phyloP scores from a whole-genome alignment of 2,329 filamentous ascomycete genomes.

The Didymella lethalis region DNA sequence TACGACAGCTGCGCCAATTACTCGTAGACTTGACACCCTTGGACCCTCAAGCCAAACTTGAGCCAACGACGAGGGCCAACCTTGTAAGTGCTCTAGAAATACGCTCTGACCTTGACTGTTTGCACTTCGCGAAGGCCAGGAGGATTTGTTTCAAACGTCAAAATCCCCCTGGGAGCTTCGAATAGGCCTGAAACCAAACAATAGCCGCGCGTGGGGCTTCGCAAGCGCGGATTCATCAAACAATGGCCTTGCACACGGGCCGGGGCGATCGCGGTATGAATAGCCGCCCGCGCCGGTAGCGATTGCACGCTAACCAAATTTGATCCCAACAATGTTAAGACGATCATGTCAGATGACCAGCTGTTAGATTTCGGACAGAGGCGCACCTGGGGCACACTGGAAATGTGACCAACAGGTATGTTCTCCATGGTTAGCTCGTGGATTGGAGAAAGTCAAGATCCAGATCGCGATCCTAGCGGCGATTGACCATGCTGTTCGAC shows the following conservation, averaged over 20 bases:
- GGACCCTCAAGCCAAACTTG: conserved; percentile 1
- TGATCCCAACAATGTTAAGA: conserved; percentile 6
- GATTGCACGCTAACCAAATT: conserved; percentile 12
- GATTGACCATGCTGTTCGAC: conserved; percentile 2
- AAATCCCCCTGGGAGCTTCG: background rate
- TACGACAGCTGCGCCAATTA: conserved; percentile 9
- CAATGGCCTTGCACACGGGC: conserved; percentile 18
- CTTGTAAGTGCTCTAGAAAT: background rate
- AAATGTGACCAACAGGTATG: background rate
- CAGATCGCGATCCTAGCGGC: conserved; percentile 12
- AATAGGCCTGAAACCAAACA: conserved; percentile 25
- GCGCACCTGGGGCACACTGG: conserved; percentile 1
- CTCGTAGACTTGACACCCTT: conserved; percentile 5
- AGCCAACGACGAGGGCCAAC: background rate
- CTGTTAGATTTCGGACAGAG: conserved; percentile 4
- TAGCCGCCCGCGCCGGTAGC: conserved; percentile 8
- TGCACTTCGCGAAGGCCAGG: conserved; percentile 9
- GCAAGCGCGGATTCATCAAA: conserved; percentile 8
- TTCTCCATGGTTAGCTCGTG: background rate
- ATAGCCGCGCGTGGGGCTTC: conserved; percentile 13
- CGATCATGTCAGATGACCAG: conserved; percentile 4
- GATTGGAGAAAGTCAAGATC: conserved; percentile 5
- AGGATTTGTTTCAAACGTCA: conserved; percentile 6
- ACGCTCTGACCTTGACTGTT: conserved; percentile 1
- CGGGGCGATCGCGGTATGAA: conserved; percentile 21